phyloP scores from a whole-genome alignment of 768 basidiomycete species.

The Suillus sp. region DNA sequence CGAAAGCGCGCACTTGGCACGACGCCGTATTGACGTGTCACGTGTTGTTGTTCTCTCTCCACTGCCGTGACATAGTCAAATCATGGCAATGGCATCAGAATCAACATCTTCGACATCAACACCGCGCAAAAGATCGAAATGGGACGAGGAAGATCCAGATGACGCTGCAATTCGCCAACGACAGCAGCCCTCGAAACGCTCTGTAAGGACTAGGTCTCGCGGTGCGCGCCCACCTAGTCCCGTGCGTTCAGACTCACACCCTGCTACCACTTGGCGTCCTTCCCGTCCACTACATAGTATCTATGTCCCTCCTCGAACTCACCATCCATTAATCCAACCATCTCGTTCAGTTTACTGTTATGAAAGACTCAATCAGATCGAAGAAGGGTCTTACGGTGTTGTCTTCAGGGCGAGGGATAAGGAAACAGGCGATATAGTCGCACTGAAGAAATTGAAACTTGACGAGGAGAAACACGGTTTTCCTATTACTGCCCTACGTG shows the following conservation, averaged over 20 bases:
- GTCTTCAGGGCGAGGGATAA: slow-evolving; percentile 97
- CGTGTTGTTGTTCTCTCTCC: not conserved
- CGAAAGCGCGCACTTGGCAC: not conserved
- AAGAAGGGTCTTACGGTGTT: slow-evolving; percentile 97
- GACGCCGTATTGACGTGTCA: not conserved
- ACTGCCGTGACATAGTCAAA: not conserved
- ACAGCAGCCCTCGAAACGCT: slow-evolving; percentile 54
- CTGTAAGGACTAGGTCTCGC: slow-evolving; percentile 40
- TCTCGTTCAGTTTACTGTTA: slow-evolving; percentile 95
- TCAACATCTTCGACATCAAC: slow-evolving; percentile 41
- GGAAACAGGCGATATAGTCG: slow-evolving; percentile 93
- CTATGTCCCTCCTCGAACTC: slow-evolving; percentile 74
- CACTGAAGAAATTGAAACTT: slow-evolving; percentile 95
- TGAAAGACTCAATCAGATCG: slow-evolving; percentile 95
- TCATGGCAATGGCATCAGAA: slow-evolving; percentile 34
- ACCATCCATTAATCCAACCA: slow-evolving; percentile 77
- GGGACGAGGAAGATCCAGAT: slow-evolving; percentile 56
- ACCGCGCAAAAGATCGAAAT: slow-evolving; percentile 76
- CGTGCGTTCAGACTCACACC: slow-evolving; percentile 5
- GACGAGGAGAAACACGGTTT: slow-evolving; percentile 99
- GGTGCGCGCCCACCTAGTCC: slow-evolving; percentile 24
- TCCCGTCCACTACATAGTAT: slow-evolving; percentile 49
- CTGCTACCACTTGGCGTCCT: slow-evolving; percentile 17
- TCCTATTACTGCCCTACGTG: slow-evolving; percentile 94
- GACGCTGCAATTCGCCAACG: slow-evolving; percentile 37